Conservation (phyloP, 257 asterid genomes). For the Galeopsis tetrahit region DNA sequence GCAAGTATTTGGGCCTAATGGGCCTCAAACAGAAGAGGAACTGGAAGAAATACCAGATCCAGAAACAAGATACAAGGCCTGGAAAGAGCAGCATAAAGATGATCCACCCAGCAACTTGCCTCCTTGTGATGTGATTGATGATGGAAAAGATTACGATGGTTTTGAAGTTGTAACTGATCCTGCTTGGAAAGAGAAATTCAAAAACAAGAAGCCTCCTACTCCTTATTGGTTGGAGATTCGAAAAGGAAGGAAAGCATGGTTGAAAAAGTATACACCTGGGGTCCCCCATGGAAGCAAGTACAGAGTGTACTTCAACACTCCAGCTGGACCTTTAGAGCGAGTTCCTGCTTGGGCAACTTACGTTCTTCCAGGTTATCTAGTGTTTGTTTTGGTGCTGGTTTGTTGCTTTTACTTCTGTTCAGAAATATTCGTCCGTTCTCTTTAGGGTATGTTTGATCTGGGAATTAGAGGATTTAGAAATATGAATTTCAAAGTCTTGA, state of each 20-base stretch:
- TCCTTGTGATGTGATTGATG: constrained; percentile 82
- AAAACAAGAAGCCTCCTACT: constrained; percentile 80
- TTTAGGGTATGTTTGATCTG: neutral
- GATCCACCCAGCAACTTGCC: constrained; percentile 91
- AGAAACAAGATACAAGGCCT: constrained; percentile 77
- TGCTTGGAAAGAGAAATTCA: constrained; percentile 70
- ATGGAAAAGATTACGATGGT: constrained; percentile 58
- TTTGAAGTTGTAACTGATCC: constrained; percentile 70
- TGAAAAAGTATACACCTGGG: constrained; percentile 80
- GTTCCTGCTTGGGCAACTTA: constrained; percentile 99
- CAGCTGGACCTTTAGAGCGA: constrained; percentile 91
- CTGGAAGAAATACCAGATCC: constrained; percentile 88
- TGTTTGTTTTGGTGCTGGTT: constrained; percentile 34
- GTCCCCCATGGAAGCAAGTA: constrained; percentile 96
- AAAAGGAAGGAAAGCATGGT: constrained; percentile 96
- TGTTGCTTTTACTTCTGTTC: constrained; percentile 30
- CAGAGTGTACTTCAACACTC: constrained; percentile 88
- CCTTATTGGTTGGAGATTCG: constrained; percentile 95
- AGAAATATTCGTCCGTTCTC: constrained; percentile 30
- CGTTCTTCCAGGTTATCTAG: constrained; percentile 77
- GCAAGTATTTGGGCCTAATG: constrained; percentile 96
- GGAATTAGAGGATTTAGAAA: too few species aligned
- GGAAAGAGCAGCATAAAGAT: constrained; percentile 93
- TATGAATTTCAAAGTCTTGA: too few species aligned
- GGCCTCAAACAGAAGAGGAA: constrained; percentile 96